Base-by-base conservation (phyloP, 139 green algal species). In the Picochlorum sp. region DNA sequence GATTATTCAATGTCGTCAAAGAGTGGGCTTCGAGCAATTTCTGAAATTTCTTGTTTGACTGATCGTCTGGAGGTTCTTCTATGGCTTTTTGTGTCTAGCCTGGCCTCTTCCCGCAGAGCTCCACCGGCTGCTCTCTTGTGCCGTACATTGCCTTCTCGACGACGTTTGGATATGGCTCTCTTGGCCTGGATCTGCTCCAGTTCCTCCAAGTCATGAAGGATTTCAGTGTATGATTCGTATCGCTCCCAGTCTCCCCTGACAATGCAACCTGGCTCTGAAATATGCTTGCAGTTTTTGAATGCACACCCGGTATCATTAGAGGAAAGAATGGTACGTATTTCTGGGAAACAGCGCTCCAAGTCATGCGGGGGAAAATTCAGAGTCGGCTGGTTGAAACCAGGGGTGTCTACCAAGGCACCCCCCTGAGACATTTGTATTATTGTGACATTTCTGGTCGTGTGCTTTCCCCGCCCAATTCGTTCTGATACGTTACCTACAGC, bases 381-480 rank as follows among this genome's bases (percentile, higher is more conserved):
- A 44, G 87, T 34, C 10, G 90, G 90, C 60, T 93, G 83, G 30
- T 83, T 90, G 71, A 96, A 97, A 3, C 92, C 92, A 1, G 92
- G 92, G 0, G 89, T 96, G 71, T 98, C 92, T 5, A 89, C 92
- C 41, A 98, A 62, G 57, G 90, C 63, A 14, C 89, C 92, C 34
- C 60, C 58, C 18, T 32, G 28, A 28, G 49, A 66, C 63, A 96
- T 68, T 59, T 74, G 45, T 10, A 97, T 78, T 9, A 98, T 76
- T 1, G 75, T 83, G 2, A 93, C 80, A 30, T 85, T 79, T 13
- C 91, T 84, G 2, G 93, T 98, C 13, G 93, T 98, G 80, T 98
- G 91, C 65, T 77, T 85, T 45, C 93, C 93, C 1, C 88, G 72
- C 2, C 89, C 89, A 13, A 85, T 89, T 55, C 72, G 59, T 11